These are phyloP conservation scores for Olyra latifolia DNA, from an alignment of 176 grass and related monocot species.

Conservation along the genomic window DNA sequence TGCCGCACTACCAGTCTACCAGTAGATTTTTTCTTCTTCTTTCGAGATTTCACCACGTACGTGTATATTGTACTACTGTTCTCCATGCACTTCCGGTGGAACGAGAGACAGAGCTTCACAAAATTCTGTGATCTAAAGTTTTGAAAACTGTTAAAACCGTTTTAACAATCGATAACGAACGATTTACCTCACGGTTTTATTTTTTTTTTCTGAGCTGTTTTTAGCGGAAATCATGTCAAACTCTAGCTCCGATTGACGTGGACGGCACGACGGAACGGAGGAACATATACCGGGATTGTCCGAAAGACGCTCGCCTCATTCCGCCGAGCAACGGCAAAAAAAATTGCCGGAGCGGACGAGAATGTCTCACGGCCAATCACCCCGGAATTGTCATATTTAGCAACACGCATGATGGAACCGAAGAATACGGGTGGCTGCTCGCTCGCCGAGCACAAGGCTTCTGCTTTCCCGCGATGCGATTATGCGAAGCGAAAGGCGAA, in stretches of 20 bases:
- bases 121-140: no score
- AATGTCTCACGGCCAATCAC: neutral
- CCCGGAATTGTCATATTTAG: constrained; percentile 7
- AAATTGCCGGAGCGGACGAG: neutral
- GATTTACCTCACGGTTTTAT: no score
- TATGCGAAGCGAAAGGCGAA: neutral
- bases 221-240: no score
- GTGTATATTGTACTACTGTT: neutral
- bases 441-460: neutral
- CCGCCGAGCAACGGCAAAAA: neutral
- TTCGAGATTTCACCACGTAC: neutral
- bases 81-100: neutral
- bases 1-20: no score
- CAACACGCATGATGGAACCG: neutral
- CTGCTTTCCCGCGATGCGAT: neutral
- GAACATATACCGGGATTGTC: neutral
- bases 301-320: neutral
- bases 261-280: neutral
- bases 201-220: no score
- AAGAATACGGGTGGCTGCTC: neutral
- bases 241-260: no score
- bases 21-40: neutral
- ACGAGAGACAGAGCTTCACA: neutral
- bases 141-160: no score
- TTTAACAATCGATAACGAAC: no score